Percentiles rank a stretch among this genome's conserved stretches.
Evolutionary conservation across 345 rosid species (phyloP).

Genomic region (Eucalyptus curtisii): DNA sequence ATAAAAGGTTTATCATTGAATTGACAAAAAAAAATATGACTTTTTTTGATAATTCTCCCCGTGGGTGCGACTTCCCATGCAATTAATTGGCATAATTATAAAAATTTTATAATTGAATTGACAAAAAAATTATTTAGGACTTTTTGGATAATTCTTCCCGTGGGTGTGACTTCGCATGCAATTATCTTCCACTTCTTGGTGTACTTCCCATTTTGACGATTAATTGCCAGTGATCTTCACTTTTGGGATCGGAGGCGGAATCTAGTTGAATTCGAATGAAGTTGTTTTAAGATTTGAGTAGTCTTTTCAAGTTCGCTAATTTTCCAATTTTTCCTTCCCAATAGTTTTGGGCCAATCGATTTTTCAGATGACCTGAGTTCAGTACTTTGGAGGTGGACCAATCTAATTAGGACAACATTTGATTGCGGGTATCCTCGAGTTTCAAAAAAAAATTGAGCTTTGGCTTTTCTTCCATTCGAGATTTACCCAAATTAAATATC

Average conservation of each 20-base stretch:
- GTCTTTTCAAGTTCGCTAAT: neutral
- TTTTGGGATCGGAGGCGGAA: neutral
- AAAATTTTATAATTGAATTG: too few species aligned
- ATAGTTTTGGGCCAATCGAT: neutral
- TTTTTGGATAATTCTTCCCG: too few species aligned
- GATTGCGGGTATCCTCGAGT: neutral
- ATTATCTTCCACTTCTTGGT: neutral
- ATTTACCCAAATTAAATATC: neutral
- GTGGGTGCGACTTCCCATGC: accelerated
- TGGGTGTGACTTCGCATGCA: neutral
- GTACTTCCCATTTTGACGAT: neutral
- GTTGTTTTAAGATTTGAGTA: neutral
- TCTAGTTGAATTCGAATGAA: neutral
- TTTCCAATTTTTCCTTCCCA: neutral
- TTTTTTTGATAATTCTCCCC: too few species aligned
- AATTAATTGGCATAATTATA: too few species aligned
- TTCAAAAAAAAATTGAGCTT: neutral
- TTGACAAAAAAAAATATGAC: too few species aligned
- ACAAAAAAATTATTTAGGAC: too few species aligned
- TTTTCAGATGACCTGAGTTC: neutral
- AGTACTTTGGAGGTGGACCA: neutral
- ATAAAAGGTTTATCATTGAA: accelerated
- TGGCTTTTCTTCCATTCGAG: neutral
- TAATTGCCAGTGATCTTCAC: neutral
- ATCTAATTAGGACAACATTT: neutral